Evolutionary conservation across 768 basidiomycete species (phyloP).

Genomic region (Crucibulum laeve): DNA sequence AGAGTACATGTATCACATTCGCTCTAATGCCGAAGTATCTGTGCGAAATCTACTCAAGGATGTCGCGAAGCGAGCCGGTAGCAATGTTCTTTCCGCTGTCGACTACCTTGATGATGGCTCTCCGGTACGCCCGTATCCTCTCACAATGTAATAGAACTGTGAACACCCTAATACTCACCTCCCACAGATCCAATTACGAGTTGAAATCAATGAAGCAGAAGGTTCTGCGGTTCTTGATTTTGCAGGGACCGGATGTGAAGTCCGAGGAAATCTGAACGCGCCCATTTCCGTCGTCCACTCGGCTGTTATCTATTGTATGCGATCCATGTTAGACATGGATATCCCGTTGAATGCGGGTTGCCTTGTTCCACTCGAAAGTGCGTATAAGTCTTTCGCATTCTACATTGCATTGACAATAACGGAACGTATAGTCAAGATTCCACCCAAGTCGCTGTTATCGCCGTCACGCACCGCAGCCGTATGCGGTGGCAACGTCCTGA

Average conservation of each 20-base stretch:
- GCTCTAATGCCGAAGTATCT: slow-evolving; percentile 80
- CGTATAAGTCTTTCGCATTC: slow-evolving; percentile 13
- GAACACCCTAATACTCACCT: background rate
- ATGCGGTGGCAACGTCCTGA: slow-evolving; percentile 89
- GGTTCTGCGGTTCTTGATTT: slow-evolving; percentile 88
- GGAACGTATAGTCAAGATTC: slow-evolving; percentile 60
- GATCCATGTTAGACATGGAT: slow-evolving; percentile 78
- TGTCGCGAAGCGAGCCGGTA: slow-evolving; percentile 66
- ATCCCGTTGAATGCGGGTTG: slow-evolving; percentile 96
- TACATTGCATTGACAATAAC: background rate
- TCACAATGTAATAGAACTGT: background rate
- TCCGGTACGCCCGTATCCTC: slow-evolving; percentile 41
- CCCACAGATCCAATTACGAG: slow-evolving; percentile 62
- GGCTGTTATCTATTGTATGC: slow-evolving; percentile 87
- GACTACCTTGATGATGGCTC: slow-evolving; percentile 90
- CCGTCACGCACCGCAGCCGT: slow-evolving; percentile 88
- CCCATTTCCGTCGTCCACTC: slow-evolving; percentile 86
- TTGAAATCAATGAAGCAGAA: slow-evolving; percentile 68
- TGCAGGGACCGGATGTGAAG: slow-evolving; percentile 76
- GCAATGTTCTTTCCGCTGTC: slow-evolving; percentile 59
- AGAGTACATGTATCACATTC: slow-evolving; percentile 91
- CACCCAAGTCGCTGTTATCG: slow-evolving; percentile 69
- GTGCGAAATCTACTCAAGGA: slow-evolving; percentile 79
- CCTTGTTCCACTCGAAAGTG: slow-evolving; percentile 79
- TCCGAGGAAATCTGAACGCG: slow-evolving; percentile 80